Percentiles rank a stretch among this genome's conserved stretches.
These are phyloP conservation scores for Lasiosphaeria miniovina DNA, from an alignment of 495 filamentous ascomycete species.

Conservation along the genomic window DNA sequence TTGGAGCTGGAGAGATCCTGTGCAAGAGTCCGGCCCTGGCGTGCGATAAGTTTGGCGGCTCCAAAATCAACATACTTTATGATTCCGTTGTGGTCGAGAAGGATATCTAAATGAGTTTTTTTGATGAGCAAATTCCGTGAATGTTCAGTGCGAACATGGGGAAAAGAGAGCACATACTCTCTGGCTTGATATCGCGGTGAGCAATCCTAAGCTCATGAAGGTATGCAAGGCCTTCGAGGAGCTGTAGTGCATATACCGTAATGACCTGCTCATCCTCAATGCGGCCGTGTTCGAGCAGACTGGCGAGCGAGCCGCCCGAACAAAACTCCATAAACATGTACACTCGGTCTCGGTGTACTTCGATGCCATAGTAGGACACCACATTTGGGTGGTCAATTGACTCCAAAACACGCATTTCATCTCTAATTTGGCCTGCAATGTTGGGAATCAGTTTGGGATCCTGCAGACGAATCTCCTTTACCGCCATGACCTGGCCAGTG, in stretches of 20 bases:
- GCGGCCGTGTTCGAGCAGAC: slow-evolving; percentile 86
- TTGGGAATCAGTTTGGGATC: slow-evolving; percentile 94
- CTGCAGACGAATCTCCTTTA: slow-evolving; percentile 96
- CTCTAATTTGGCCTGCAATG: slow-evolving; percentile 87
- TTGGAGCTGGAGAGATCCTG: slow-evolving; percentile 58
- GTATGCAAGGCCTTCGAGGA: slow-evolving; percentile 93
- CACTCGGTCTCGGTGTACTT: slow-evolving; percentile 96
- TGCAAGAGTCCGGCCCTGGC: slow-evolving; percentile 83
- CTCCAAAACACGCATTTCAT: slow-evolving; percentile 95
- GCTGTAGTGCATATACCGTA: slow-evolving; percentile 94
- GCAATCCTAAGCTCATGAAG: slow-evolving; percentile 86
- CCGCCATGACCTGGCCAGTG: slow-evolving; percentile 93
- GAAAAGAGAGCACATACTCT: slow-evolving; percentile 59
- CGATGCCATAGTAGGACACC: slow-evolving; percentile 95
- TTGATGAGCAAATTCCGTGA: slow-evolving; percentile 18
- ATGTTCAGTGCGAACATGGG: neutral
- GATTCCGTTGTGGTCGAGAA: slow-evolving; percentile 94
- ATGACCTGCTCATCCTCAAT: slow-evolving; percentile 98
- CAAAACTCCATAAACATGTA: slow-evolving; percentile 99
- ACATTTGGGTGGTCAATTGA: slow-evolving; percentile 96
- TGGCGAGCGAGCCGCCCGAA: slow-evolving; percentile 89
- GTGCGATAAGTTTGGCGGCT: slow-evolving; percentile 93
- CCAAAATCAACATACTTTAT: slow-evolving; percentile 99
- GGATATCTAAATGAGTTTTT: slow-evolving; percentile 59
- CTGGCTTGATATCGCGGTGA: slow-evolving; percentile 97